Base-by-base conservation (phyloP, 2,329 filamentous ascomycete genomes). In the Biscogniauxia mediterranea region DNA sequence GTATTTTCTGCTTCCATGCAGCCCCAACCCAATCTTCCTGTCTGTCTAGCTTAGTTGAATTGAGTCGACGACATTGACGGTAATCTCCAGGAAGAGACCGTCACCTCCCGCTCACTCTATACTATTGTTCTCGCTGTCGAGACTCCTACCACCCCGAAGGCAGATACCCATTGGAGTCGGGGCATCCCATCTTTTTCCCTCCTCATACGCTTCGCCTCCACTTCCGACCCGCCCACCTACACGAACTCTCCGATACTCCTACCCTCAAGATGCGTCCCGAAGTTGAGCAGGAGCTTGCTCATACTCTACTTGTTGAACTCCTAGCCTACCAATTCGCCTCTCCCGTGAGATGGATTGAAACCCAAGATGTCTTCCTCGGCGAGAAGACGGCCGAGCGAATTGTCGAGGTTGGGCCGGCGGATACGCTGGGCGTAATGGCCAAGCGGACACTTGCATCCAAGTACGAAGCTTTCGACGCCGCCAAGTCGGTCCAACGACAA, bases 281-380 rank as follows among this genome's bases (percentile, higher is more conserved):
- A 87, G 85, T 98, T 79, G 94, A 99, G 88, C 95, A 99, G 81
- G 95, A 99, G 84, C 91, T 99, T 79, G 91, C 95, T 75, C 94
- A 99, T 80, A 98, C 94, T 70, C 87, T 99, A 80, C 91, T 99
- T 76, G 92, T 99, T 69, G 95, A 99, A 88, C 91, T 99, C 67
- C 88, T 99, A 70, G 95, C 95, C 83, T 99, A 98, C 80, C 95
- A 99, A 78, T 99, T 99, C 79, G 95, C 95, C 72, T 98, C 94
- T 58, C 95, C 95, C 56, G 95, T 99, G 71, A 89, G 95, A 88
- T 99, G 95, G 95, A 99, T 99, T 79, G 95, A 99, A 81, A 99
- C 95, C 59, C 95, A 99, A 81, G 95, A 99, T 94, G 95, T 99
- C 71, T 95, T 99, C 74, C 90, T 99, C 71, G 94, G 90, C 67